Evolutionary conservation across 202 grass and related monocot species (phyloP).

Genomic region (Eragrostis tef): DNA sequence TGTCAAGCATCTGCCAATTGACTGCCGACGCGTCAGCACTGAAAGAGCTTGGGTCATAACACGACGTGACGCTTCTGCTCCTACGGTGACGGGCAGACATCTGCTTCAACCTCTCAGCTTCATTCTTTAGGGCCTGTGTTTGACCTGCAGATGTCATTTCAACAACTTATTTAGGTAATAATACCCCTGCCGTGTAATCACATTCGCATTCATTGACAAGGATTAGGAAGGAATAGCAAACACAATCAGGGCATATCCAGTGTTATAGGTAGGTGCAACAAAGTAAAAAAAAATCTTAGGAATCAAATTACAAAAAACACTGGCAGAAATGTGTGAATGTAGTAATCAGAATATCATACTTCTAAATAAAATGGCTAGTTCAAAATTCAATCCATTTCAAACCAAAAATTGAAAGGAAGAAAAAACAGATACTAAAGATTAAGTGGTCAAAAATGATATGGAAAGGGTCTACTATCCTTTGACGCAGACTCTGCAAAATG

Average conservation of each 20-base stretch:
- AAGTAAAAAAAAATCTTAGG: background rate
- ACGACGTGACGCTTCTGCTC: conserved; percentile 77
- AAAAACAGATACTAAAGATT: background rate
- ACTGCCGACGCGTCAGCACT: conserved; percentile 33
- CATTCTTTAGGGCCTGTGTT: conserved; percentile 74
- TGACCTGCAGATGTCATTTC: conserved; percentile 58
- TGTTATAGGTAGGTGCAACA: background rate
- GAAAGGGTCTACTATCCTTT: background rate
- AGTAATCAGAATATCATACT: background rate
- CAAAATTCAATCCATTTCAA: conserved; percentile 5
- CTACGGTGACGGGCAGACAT: conserved; percentile 64
- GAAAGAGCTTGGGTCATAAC: conserved; percentile 42
- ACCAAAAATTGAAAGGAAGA: background rate
- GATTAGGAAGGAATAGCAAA: background rate
- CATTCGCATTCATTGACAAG: background rate
- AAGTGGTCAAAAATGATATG: background rate
- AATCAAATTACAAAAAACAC: conserved; percentile 3
- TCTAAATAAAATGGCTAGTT: background rate
- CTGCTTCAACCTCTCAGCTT: conserved; percentile 79
- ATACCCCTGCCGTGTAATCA: background rate
- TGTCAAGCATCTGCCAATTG: conserved; percentile 82
- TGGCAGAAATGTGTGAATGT: background rate
- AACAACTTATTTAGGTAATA: conserved; percentile 10
- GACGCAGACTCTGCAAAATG: background rate
- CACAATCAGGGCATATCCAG: conserved; percentile 9